Evolutionary conservation across 2,329 filamentous ascomycete species (phyloP).

Genomic region (Colletotrichum simmondsii): DNA sequence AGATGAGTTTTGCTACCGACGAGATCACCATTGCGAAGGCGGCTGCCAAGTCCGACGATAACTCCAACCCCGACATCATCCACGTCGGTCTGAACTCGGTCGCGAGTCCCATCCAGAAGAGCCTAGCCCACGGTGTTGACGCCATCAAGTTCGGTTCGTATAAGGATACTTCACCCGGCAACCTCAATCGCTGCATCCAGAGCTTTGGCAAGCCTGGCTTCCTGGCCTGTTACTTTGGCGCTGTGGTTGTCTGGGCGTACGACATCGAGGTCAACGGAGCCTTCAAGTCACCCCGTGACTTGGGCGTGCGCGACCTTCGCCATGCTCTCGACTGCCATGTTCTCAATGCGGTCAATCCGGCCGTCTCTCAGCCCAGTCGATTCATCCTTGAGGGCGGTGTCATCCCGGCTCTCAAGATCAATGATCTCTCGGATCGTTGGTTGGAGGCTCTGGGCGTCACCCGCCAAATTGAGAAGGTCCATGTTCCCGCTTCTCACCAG

Average conservation of each 20-base stretch:
- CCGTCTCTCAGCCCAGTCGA: neutral
- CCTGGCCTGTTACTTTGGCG: neutral
- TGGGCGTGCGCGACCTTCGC: neutral
- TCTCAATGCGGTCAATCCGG: neutral
- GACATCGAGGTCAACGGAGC: neutral
- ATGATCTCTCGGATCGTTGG: neutral
- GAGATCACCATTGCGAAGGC: neutral
- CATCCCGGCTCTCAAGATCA: neutral
- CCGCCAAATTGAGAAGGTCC: neutral
- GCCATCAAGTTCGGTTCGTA: neutral
- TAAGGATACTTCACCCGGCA: neutral
- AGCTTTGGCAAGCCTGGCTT: neutral
- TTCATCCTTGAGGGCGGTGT: neutral
- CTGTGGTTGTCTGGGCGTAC: neutral
- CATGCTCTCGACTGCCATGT: neutral
- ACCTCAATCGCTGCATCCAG: neutral
- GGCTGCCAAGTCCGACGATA: neutral
- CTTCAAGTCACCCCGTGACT: neutral
- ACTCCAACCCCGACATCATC: neutral
- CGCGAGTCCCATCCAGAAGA: neutral
- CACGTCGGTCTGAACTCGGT: neutral
- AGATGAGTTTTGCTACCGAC: neutral
- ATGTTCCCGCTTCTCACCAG: neutral
- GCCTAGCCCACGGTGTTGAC: neutral
- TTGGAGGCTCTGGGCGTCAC: neutral